Conservation (phyloP, 352 stramenopile species). For the Phytophthora vignae region DNA sequence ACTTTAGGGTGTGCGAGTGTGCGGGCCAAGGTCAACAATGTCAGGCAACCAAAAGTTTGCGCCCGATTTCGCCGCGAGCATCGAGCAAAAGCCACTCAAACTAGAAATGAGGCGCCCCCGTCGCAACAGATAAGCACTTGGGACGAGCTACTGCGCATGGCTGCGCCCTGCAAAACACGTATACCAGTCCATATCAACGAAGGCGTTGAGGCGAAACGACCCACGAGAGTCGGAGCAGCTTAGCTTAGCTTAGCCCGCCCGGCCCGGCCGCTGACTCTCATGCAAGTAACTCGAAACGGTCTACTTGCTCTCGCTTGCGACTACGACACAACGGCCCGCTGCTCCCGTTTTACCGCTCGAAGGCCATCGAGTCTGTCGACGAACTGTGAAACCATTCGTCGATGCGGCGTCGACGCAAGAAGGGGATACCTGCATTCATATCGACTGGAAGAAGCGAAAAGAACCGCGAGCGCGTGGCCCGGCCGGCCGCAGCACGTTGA, state of each 20-base stretch:
- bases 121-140: neutral
- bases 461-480: neutral
- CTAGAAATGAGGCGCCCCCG: neutral
- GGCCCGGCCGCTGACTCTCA: neutral
- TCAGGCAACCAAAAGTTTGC: neutral
- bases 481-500: constrained; percentile 23
- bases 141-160: constrained; percentile 2
- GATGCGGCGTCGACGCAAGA: neutral
- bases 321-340: neutral
- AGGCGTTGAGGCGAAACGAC: constrained; percentile 13
- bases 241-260: too few species aligned
- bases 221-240: neutral
- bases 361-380: neutral
- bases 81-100: neutral
- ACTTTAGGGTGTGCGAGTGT: neutral
- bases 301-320: neutral
- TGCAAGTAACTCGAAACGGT: constrained; percentile 6
- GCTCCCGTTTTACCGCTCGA: neutral
- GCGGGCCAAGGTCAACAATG: neutral
- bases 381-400: constrained; percentile 1
- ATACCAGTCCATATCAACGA: neutral
- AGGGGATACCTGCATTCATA: neutral
- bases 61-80: constrained; percentile 5
- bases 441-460: constrained; percentile 6
- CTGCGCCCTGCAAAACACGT: too few species aligned